Conservation (phyloP, 805 yeast species). For the Hagleromyces aurorensis region DNA sequence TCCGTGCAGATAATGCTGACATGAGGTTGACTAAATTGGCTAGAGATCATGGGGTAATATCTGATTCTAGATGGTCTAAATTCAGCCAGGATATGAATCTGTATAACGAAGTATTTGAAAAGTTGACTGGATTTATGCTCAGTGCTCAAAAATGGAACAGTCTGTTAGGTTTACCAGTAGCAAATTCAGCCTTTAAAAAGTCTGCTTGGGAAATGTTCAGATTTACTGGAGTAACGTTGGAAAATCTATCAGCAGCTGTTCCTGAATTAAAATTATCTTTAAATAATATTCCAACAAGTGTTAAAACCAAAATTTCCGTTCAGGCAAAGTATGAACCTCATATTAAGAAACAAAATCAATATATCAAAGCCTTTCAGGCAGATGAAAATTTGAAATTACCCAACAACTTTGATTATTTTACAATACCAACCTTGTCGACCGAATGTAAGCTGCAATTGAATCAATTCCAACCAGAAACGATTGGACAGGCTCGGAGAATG, state of each 20-base stretch:
- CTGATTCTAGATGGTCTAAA: slow-evolving; percentile 46
- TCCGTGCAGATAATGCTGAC: slow-evolving; percentile 93
- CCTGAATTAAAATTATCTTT: slow-evolving; percentile 32
- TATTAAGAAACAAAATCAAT: slow-evolving; percentile 61
- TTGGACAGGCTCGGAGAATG: slow-evolving; percentile 91
- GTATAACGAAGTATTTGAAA: slow-evolving; percentile 38
- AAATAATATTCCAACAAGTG: slow-evolving; percentile 34
- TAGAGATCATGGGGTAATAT: slow-evolving; percentile 54
- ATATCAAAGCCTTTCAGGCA: slow-evolving; percentile 68
- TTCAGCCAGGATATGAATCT: slow-evolving; percentile 37
- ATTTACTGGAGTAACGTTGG: slow-evolving; percentile 38
- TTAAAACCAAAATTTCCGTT: slow-evolving; percentile 55
- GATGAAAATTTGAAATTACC: slow-evolving; percentile 81
- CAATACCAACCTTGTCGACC: slow-evolving; percentile 55
- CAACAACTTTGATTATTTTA: slow-evolving; percentile 48
- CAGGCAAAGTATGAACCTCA: slow-evolving; percentile 83
- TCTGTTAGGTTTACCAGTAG: slow-evolving; percentile 38
- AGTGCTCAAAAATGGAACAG: slow-evolving; percentile 62
- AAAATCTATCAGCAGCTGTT: slow-evolving; percentile 23
- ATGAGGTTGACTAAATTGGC: slow-evolving; percentile 70
- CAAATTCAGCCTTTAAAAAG: slow-evolving; percentile 45
- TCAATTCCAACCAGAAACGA: slow-evolving; percentile 72
- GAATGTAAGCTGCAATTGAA: slow-evolving; percentile 69
- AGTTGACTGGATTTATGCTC: slow-evolving; percentile 38
- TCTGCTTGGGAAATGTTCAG: slow-evolving; percentile 68